These are phyloP conservation scores for Rhizophagus sp. DNA, from an alignment of 192 early-diverging fungal species.

Conservation along the genomic window DNA sequence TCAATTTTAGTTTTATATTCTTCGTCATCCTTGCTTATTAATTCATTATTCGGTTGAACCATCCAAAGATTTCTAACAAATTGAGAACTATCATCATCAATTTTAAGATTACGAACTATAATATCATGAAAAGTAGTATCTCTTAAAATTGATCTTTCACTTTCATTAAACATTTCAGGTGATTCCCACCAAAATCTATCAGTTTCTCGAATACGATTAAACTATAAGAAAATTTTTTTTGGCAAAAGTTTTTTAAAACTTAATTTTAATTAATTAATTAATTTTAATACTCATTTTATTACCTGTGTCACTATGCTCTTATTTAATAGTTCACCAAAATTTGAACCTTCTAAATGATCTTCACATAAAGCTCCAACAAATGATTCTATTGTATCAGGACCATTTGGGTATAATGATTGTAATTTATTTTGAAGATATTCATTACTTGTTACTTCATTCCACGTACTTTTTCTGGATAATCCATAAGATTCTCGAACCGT, in stretches of 20 bases:
- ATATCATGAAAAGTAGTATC: conserved; percentile 33
- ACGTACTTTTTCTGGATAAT: not conserved
- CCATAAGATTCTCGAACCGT: not conserved
- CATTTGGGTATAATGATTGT: too few species aligned
- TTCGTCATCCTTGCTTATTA: not conserved
- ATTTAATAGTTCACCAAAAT: conserved; percentile 7
- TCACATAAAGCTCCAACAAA: conserved; percentile 27
- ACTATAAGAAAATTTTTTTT: conserved; percentile 31
- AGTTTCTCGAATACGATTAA: conserved; percentile 48
- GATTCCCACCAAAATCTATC: conserved; percentile 59
- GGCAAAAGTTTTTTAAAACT: not conserved
- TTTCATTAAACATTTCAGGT: conserved; percentile 44
- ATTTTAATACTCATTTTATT: not conserved
- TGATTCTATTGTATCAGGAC: not conserved
- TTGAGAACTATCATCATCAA: not conserved
- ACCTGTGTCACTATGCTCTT: conserved; percentile 7
- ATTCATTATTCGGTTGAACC: not conserved
- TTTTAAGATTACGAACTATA: conserved; percentile 10
- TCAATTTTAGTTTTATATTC: not conserved
- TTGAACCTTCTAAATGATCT: conserved; percentile 22
- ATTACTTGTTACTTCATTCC: not conserved
- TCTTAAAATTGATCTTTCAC: conserved; percentile 32
- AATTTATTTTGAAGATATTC: too few species aligned
- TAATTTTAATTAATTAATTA: not conserved
- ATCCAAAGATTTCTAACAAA: conserved; percentile 10